These are phyloP conservation scores for Penicillium corylophilum DNA, from an alignment of 2,329 filamentous ascomycete species.

Conservation along the genomic window DNA sequence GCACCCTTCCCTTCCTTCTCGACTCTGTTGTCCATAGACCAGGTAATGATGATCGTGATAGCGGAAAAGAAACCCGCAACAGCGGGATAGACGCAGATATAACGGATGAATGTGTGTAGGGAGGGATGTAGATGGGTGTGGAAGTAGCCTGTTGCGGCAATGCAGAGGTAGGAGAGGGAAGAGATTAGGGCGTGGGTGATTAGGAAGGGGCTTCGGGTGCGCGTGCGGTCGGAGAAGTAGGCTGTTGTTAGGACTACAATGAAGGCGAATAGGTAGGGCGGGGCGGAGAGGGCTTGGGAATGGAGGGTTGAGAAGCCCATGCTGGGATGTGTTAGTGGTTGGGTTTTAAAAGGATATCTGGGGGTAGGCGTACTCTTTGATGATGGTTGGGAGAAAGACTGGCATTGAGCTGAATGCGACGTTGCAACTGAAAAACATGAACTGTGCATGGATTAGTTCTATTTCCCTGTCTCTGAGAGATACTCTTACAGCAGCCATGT, in stretches of 20 bases:
- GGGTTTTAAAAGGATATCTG: background rate
- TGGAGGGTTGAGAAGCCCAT: constrained; percentile 70
- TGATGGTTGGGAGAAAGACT: constrained; percentile 80
- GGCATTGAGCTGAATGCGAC: constrained; percentile 85
- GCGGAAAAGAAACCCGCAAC: constrained; percentile 78
- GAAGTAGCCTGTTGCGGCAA: constrained; percentile 54
- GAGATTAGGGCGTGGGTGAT: constrained; percentile 69
- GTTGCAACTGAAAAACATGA: constrained; percentile 86
- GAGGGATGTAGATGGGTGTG: constrained; percentile 36
- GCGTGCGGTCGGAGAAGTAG: constrained; percentile 66
- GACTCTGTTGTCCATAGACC: constrained; percentile 83
- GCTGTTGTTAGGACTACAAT: constrained; percentile 69
- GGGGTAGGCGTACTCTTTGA: constrained; percentile 53
- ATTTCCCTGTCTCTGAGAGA: background rate
- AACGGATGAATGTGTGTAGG: constrained; percentile 52
- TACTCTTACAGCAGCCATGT: constrained; percentile 62
- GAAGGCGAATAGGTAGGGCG: constrained; percentile 78
- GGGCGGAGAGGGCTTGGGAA: constrained; percentile 76
- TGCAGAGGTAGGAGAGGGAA: constrained; percentile 62
- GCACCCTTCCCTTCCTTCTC: constrained; percentile 68
- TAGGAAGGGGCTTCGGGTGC: constrained; percentile 64
- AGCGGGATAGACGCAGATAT: constrained; percentile 75
- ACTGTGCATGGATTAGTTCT: constrained; percentile 22
- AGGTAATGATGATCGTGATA: constrained; percentile 80
- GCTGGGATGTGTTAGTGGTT: constrained; percentile 22